These are phyloP conservation scores for Cyclocybe aegerita DNA, from an alignment of 768 basidiomycete genomes.

Conservation along the genomic window DNA sequence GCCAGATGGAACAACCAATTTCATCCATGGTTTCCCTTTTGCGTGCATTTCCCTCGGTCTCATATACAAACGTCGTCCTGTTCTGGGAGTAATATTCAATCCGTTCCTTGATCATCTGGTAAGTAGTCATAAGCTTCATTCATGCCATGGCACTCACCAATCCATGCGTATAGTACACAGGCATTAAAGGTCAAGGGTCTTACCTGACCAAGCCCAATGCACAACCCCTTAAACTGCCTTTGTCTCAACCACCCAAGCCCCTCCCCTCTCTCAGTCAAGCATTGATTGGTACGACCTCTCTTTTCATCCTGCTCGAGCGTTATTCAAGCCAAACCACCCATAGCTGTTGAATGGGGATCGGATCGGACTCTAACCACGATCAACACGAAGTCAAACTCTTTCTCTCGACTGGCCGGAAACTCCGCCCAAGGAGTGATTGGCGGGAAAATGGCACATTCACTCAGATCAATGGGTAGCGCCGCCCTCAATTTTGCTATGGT, in stretches of 20 bases:
- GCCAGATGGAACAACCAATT: constrained; percentile 86
- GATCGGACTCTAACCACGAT: constrained; percentile 61
- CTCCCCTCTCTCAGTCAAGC: constrained; percentile 70
- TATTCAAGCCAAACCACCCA: neutral
- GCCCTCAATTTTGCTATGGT: constrained; percentile 83
- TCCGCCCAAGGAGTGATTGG: constrained; percentile 57
- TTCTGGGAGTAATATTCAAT: constrained; percentile 91
- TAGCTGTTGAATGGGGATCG: constrained; percentile 88
- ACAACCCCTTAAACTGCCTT: constrained; percentile 60
- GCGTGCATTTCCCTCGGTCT: constrained; percentile 91
- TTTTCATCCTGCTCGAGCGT: neutral
- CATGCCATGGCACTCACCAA: neutral
- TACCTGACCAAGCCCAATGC: constrained; percentile 53
- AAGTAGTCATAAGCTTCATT: constrained; percentile 13
- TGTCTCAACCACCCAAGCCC: constrained; percentile 57
- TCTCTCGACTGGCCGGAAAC: constrained; percentile 74
- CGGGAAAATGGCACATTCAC: constrained; percentile 83
- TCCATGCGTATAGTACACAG: constrained; percentile 59
- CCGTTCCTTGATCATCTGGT: constrained; percentile 88
- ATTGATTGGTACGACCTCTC: constrained; percentile 54
- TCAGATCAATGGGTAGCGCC: constrained; percentile 82
- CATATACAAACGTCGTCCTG: constrained; percentile 76
- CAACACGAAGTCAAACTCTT: constrained; percentile 61
- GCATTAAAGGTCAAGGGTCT: constrained; percentile 76
- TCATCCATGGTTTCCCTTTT: constrained; percentile 83